Conservation (phyloP, 495 filamentous ascomycete species). For the Sordaria brevicollis region DNA sequence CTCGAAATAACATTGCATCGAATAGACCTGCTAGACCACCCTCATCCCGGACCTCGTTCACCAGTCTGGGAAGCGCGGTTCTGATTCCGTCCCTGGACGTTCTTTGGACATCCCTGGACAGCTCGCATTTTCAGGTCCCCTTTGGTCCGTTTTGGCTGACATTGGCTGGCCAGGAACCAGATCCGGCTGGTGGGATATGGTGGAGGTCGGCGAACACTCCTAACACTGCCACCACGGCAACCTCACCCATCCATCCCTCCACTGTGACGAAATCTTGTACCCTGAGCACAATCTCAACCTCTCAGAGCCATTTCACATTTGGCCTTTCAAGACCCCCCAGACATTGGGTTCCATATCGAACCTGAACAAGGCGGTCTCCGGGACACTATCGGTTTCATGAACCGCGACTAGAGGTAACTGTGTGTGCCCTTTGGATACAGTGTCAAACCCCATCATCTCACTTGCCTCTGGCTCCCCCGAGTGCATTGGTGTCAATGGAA, state of each 20-base stretch:
- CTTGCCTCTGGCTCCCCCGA: background rate
- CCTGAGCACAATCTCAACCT: background rate
- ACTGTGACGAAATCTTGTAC: background rate
- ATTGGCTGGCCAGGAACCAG: background rate
- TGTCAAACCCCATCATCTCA: background rate
- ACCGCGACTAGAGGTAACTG: background rate
- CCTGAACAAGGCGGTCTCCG: background rate
- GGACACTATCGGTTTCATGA: background rate
- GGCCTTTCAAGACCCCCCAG: background rate
- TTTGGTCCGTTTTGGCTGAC: background rate
- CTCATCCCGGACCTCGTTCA: background rate
- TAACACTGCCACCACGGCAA: background rate
- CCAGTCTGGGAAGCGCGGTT: background rate
- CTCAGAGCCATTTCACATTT: background rate
- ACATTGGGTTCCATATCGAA: background rate
- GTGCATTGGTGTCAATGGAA: background rate
- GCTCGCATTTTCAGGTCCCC: background rate
- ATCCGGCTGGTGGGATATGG: background rate
- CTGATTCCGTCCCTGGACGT: background rate
- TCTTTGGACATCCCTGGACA: background rate
- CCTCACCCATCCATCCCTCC: background rate
- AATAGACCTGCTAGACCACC: background rate
- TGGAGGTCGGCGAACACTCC: constrained; percentile 4
- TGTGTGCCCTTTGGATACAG: background rate
- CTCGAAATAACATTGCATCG: background rate